Evolutionary conservation across 768 basidiomycete genomes (phyloP), one percentile per base, ranked within the genome.

Genomic region (Pholiota microspora): DNA sequence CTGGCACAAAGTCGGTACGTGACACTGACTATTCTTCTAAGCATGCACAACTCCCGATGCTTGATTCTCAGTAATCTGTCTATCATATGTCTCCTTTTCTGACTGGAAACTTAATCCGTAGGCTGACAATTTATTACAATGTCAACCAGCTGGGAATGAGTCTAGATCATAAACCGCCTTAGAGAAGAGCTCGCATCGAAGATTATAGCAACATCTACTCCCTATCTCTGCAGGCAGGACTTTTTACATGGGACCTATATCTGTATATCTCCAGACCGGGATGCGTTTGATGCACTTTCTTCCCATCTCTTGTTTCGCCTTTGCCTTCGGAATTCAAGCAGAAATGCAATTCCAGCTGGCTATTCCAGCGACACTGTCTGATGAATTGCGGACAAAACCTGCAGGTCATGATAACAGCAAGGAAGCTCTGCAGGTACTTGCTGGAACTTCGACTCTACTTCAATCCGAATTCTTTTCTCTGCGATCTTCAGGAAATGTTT

Each of bases 211-310:
- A 16, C 29, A 16, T 12, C 18, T 38, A 25, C 35, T 16, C 29
- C 24, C 36, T 28, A 27, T 51, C 38, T 51, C 49, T 51, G 49
- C 49, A 25, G 49, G 49, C 49, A 51, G 49, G 27, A 13, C 10
- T 18, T 16, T 40, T 25, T 27, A 18, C 36, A 51, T 51, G 49
- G 23, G 12, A n/a, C 42, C 13, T 38, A 18, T 6, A 16, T 24
- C 27, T 8, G 15, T 25, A n/a, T 29, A 27, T 28, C 28, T 28
- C 23, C 24, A 42, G 25, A 21, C 15, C 21, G 38, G 16, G 15
- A n/a, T 13, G 38, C 29, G 49, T 28, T 51, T 38, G 49, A 29
- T 25, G 28, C 49, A 40, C 35, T 10, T 40, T 12, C 7, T 28
- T 42, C 16, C 38, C 38, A 40, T 51, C 23, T 25, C 18, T 6